Conservation (phyloP, 2,329 filamentous ascomycete genomes). For the Aspergillus unguis region DNA sequence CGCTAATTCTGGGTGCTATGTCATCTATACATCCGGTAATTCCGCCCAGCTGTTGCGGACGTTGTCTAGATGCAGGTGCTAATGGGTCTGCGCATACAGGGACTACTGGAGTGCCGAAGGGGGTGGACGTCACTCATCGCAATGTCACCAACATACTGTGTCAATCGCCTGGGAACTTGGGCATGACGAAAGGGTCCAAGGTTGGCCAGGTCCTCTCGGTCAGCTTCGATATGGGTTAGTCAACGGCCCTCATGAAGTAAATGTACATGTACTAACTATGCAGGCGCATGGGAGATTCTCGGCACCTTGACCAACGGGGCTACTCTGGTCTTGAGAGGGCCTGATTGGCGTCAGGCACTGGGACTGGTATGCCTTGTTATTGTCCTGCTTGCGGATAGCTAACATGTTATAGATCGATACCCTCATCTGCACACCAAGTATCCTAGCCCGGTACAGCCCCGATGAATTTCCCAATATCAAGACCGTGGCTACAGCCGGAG, state of each 20-base stretch:
- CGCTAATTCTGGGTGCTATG: constrained; percentile 8
- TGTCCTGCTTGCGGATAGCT: neutral
- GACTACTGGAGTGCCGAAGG: constrained; percentile 11
- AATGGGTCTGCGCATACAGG: neutral
- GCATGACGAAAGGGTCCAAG: constrained; percentile 1
- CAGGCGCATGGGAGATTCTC: constrained; percentile 13
- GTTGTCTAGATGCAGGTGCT: neutral
- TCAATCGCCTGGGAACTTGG: constrained; percentile 9
- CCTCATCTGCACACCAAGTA: constrained; percentile 13
- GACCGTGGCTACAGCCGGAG: constrained; percentile 10
- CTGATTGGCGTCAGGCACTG: constrained; percentile 8
- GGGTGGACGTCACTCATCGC: constrained; percentile 9
- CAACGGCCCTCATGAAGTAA: neutral
- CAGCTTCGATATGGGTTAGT: constrained; percentile 15
- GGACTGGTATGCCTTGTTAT: neutral
- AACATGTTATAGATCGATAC: constrained; percentile 4
- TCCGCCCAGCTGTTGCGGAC: neutral
- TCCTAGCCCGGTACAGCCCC: constrained; percentile 6
- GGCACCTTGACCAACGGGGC: constrained; percentile 6
- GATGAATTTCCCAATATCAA: constrained; percentile 10
- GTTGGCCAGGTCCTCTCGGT: constrained; percentile 13
- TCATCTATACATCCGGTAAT: constrained; percentile 12
- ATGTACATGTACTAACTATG: neutral
- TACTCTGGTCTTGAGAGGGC: constrained; percentile 7
- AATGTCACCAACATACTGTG: constrained; percentile 14